Percentiles rank a stretch among this genome's conserved stretches.
Evolutionary conservation across 1,284 basidiomycete species (phyloP).

Genomic region (Irpex sp.): DNA sequence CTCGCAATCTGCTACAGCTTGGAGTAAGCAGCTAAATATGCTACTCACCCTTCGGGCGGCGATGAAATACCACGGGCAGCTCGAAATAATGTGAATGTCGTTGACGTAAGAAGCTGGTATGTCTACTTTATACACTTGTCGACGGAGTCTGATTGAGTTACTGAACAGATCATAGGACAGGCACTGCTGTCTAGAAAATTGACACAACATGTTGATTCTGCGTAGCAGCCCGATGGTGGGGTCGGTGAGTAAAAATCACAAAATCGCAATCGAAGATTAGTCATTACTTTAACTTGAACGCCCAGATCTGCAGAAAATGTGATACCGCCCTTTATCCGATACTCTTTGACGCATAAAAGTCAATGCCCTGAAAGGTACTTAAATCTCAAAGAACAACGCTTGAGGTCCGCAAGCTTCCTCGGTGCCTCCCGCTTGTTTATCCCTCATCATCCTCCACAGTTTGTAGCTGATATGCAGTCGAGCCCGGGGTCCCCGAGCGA

Average conservation of each 20-base stretch:
- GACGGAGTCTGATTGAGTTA: neutral
- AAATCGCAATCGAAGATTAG: neutral
- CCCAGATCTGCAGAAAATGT: neutral
- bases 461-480: neutral
- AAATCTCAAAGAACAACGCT: neutral
- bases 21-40: neutral
- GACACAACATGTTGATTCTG: neutral
- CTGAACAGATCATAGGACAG: too few species aligned
- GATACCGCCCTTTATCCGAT: neutral
- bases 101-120: neutral
- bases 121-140: neutral
- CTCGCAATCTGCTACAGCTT: neutral
- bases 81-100: neutral
- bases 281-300: neutral
- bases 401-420: neutral
- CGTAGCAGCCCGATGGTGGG: neutral
- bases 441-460: neutral
- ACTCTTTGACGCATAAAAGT: neutral
- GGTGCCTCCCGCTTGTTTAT: neutral
- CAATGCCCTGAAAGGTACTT: neutral
- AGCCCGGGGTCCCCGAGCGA: neutral
- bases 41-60: too few species aligned
- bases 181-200: neutral
- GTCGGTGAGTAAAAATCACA: neutral
- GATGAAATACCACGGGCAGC: neutral